Evolutionary conservation across 148 eudicot species (phyloP).

Genomic region (Rhododendron williamsianum): DNA sequence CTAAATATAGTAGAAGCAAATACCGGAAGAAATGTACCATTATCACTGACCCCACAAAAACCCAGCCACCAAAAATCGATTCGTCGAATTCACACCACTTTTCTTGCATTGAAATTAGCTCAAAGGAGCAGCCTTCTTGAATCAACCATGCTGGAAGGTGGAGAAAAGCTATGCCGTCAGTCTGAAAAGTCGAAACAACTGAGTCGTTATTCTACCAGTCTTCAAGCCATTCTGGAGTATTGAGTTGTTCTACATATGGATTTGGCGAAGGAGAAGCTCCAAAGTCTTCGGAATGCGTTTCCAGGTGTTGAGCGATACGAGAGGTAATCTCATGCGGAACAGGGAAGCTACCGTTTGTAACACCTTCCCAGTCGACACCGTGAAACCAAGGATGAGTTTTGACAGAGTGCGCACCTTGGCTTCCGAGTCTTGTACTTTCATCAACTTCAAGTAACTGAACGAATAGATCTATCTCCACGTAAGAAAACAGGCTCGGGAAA

Average conservation of each 20-base stretch:
- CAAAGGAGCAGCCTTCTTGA: background rate
- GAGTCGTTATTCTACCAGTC: conserved; percentile 54
- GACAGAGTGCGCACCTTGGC: conserved; percentile 53
- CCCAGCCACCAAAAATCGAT: background rate
- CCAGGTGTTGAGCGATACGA: conserved; percentile 56
- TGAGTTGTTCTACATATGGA: conserved; percentile 38
- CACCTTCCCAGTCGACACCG: conserved; percentile 58
- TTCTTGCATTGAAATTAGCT: conserved; percentile 3
- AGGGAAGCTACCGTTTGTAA: conserved; percentile 32
- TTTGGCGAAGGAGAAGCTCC: conserved; percentile 39
- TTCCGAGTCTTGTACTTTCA: conserved; percentile 72
- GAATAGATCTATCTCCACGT: background rate
- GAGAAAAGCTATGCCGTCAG: background rate
- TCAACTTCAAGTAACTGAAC: conserved; percentile 80
- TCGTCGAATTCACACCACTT: background rate
- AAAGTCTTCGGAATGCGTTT: conserved; percentile 35
- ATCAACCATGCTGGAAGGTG: background rate
- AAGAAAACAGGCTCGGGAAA: background rate
- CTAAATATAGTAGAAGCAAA: conserved; percentile 5
- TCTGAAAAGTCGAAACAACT: background rate
- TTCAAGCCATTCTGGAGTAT: conserved; percentile 80
- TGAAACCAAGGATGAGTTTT: conserved; percentile 79
- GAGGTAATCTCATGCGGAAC: conserved; percentile 58
- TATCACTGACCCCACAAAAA: background rate
- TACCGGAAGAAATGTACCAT: conserved; percentile 4